Conservation (phyloP, 2,329 filamentous ascomycete genomes). For the Tympanopsis confertula region DNA sequence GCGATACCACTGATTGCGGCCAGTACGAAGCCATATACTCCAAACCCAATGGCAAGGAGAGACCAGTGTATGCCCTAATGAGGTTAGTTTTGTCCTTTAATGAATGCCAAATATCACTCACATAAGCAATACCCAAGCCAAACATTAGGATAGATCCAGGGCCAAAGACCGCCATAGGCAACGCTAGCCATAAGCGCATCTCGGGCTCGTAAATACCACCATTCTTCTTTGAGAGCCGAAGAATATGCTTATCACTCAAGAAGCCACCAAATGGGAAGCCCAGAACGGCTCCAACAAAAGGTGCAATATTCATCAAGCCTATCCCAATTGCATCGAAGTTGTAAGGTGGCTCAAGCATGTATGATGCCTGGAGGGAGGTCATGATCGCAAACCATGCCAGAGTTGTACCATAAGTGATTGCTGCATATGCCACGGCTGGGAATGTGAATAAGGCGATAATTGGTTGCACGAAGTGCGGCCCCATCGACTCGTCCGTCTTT, state of each 20-base stretch:
- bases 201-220: constrained; percentile 29
- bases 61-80: constrained; percentile 14
- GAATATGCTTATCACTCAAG: constrained; percentile 20
- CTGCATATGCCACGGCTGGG: constrained; percentile 22
- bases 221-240: constrained; percentile 20
- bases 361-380: constrained; percentile 18
- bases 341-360: constrained; percentile 23
- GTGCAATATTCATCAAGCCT: constrained; percentile 23
- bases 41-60: constrained; percentile 20
- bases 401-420: constrained; percentile 21
- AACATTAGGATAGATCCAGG: constrained; percentile 23
- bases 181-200: constrained; percentile 25
- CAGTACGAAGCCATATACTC: constrained; percentile 21
- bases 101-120: background rate
- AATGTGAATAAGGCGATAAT: constrained; percentile 20
- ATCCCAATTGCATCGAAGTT: constrained; percentile 22
- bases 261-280: constrained; percentile 18
- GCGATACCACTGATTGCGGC: constrained; percentile 17
- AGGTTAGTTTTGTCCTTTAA: background rate
- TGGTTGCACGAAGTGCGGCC: constrained; percentile 21
- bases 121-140: constrained; percentile 14
- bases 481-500: constrained; percentile 15
- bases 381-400: constrained; percentile 24
- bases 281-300: constrained; percentile 24
- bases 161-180: constrained; percentile 17